phyloP scores from a whole-genome alignment of 306 rosid genomes.

The Hippophae tibetana region DNA sequence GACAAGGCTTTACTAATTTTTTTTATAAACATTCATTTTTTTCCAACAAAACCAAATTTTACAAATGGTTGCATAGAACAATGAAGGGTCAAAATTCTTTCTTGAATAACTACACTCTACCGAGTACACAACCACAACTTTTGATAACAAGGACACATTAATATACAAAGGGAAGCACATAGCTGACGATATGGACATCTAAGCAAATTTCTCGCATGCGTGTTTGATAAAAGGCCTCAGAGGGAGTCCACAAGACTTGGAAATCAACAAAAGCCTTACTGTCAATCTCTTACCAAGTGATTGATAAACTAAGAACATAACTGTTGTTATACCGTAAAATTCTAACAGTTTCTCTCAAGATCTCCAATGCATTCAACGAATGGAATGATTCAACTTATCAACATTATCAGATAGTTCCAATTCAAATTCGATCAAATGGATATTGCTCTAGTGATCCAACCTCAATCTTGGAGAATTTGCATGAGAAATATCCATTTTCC shows the following conservation, averaged over 20 bases:
- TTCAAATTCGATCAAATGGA: constrained; percentile 27
- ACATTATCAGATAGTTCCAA: constrained; percentile 27
- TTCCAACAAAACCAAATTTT: constrained; percentile 57
- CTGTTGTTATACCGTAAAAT: constrained; percentile 71
- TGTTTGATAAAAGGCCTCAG: constrained; percentile 68
- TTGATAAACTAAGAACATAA: constrained; percentile 52
- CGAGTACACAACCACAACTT: no score
- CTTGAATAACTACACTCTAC: constrained; percentile 71
- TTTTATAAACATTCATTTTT: no score
- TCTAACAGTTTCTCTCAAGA: constrained; percentile 69
- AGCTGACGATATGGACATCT: constrained; percentile 46
- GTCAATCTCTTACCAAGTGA: constrained; percentile 53
- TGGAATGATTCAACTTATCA: constrained; percentile 23
- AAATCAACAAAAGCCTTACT: constrained; percentile 59
- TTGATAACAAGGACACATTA: no score
- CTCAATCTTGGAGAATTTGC: constrained; percentile 45
- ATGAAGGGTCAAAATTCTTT: constrained; percentile 45
- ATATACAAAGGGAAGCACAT: not conserved
- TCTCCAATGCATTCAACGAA: constrained; percentile 84
- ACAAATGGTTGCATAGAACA: constrained; percentile 43
- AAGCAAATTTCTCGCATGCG: constrained; percentile 61
- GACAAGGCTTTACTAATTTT: no score
- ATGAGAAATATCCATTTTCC: constrained; percentile 37
- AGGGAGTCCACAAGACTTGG: constrained; percentile 79
- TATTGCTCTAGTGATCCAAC: constrained; percentile 36